Base-by-base conservation (phyloP, 2,329 filamentous ascomycete species). In the Chaetothyriales sp. region DNA sequence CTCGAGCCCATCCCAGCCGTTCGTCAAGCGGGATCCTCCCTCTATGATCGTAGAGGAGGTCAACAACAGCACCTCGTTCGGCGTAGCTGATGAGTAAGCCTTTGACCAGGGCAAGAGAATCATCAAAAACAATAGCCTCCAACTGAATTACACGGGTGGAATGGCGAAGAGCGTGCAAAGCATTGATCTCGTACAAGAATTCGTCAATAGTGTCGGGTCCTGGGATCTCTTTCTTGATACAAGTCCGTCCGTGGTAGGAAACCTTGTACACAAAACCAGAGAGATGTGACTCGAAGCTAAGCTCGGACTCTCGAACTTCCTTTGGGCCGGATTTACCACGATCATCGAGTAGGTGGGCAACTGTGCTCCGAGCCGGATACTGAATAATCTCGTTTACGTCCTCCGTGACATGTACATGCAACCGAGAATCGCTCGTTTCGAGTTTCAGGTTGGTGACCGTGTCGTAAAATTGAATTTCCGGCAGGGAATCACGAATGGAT, bases 211-310 rank as follows among this genome's bases (percentile, higher is more conserved):
- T 92, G 61, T 96, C 90, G 1, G 89, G 90, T 1, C 90, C 89
- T 0, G 92, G 92, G 15, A 98, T 96, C 63, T 98, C 92, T 66
- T 98, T 98, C 67, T 96, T 96, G 68, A 98, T 95, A 60, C 88
- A 83, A 1, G 79, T 71, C 51, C 75, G 70, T 8, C 78, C 80
- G 52, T 78, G 72, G 36, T 88, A 78, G 12, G 72, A 76, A 51
- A 98, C 87, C 65, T 93, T 94, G 74, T 96, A 98, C 18, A 96
- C 92, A 64, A 96, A 98, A 1, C 92, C 92, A 19, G 90, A 96
- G 65, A 96, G 79, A 69, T 98, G 92, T 0, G 86, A 85, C 58
- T 93, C 85, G 61, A 98, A 95, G 43, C 79, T 73, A 36, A 98
- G 73, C 39, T 87, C 79, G 47, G 77, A 78, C 64, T 96, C 90